These are phyloP conservation scores for Yarrowia sp. DNA, from an alignment of 805 yeast genomes.

Conservation along the genomic window DNA sequence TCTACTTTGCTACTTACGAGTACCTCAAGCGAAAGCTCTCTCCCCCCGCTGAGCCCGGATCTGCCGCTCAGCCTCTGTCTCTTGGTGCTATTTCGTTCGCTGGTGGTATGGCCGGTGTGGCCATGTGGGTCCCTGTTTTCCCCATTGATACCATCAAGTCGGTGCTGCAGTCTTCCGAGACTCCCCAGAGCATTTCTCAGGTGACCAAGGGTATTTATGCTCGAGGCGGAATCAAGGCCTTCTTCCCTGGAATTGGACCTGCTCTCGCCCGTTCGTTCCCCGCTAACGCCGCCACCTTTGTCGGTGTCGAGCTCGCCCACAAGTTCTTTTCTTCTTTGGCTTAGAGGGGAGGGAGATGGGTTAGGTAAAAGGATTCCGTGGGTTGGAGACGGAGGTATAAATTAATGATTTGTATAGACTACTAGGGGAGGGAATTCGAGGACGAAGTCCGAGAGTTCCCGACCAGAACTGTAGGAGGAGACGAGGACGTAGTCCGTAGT, in stretches of 20 bases:
- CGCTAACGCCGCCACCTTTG: slow-evolving; percentile 98
- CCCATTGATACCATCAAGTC: slow-evolving; percentile 95
- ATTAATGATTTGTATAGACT: background rate
- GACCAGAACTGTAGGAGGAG: no score
- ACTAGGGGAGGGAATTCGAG: no score
- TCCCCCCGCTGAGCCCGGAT: slow-evolving; percentile 39
- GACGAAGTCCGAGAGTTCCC: background rate
- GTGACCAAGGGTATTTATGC: slow-evolving; percentile 69
- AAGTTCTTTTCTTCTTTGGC: slow-evolving; percentile 35
- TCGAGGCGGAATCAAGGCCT: slow-evolving; percentile 81
- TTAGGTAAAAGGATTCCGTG: background rate
- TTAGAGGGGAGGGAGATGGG: background rate
- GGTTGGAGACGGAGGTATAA: background rate
- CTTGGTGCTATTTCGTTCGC: slow-evolving; percentile 76
- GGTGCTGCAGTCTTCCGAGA: slow-evolving; percentile 65
- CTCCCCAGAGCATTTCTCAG: slow-evolving; percentile 51
- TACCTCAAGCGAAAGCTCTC: slow-evolving; percentile 64
- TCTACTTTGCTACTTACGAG: slow-evolving; percentile 94
- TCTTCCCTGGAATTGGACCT: slow-evolving; percentile 97
- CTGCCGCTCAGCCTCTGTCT: slow-evolving; percentile 58
- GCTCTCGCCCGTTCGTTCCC: slow-evolving; percentile 94
- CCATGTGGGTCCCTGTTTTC: slow-evolving; percentile 96
- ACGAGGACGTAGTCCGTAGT: no score
- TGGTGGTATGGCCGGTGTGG: slow-evolving; percentile 94
- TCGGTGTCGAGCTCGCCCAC: slow-evolving; percentile 84